Percentiles rank a stretch among this genome's conserved stretches.
Evolutionary conservation across 1,284 basidiomycete genomes (phyloP).

Genomic region (Boletus sp.): DNA sequence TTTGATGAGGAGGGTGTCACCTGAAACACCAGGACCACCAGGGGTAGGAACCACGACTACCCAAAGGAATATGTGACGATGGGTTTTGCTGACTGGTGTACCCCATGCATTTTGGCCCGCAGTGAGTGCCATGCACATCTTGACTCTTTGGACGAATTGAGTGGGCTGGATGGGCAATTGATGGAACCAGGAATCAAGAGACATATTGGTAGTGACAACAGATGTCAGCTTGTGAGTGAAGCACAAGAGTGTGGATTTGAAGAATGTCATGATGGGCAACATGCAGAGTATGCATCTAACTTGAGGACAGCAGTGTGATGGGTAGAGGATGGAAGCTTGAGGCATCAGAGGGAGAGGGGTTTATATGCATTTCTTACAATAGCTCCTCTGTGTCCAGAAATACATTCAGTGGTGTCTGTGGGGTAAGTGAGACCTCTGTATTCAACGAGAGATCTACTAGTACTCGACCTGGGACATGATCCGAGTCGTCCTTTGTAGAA

Average conservation of each 20-base stretch:
- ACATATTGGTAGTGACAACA: no score
- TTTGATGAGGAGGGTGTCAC: conserved; percentile 15
- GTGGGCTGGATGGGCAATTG: not conserved
- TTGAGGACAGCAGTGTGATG: no score
- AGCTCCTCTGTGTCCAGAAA: conserved; percentile 3
- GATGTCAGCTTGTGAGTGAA: not conserved
- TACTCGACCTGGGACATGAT: no score
- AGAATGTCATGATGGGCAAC: not conserved
- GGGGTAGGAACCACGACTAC: not conserved
- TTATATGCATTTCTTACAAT: conserved; percentile 1
- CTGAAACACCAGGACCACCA: not conserved
- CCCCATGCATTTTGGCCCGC: no score
- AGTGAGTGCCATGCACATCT: no score
- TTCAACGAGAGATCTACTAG: not conserved
- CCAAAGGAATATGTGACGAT: conserved; percentile 11
- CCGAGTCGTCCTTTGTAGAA: no score
- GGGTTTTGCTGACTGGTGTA: not conserved
- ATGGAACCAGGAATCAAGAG: conserved; percentile 1
- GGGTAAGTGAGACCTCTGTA: not conserved
- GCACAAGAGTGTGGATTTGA: not conserved
- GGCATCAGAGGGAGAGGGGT: no score
- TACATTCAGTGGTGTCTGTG: not conserved
- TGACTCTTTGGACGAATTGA: not conserved
- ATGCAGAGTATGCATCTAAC: no score
- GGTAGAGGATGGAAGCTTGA: not conserved